Percentiles rank a stretch among this genome's conserved stretches.
phyloP scores from a whole-genome alignment of 2,329 filamentous ascomycete species.

The Fusarium sp. region DNA sequence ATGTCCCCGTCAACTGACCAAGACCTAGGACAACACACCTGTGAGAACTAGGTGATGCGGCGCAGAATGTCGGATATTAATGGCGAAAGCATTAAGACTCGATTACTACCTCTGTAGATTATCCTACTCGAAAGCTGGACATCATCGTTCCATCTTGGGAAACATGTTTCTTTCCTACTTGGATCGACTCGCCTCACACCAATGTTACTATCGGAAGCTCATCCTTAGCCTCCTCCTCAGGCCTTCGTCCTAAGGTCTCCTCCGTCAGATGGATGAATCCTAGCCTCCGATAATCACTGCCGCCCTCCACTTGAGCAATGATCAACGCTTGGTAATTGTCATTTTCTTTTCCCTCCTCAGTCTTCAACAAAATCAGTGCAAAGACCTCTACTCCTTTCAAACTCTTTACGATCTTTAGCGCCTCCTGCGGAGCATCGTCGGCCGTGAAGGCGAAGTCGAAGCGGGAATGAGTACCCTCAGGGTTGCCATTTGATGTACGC shows the following conservation, averaged over 20 bases:
- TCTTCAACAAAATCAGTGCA: background rate
- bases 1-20: too few species aligned
- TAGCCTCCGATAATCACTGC: constrained; percentile 2
- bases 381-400: constrained; percentile 1
- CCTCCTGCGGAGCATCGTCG: background rate
- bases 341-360: fast-evolving
- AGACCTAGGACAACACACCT: too few species aligned
- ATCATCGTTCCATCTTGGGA: too few species aligned
- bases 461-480: background rate
- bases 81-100: too few species aligned
- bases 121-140: too few species aligned
- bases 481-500: background rate
- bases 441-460: constrained; percentile 5
- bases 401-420: background rate
- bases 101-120: too few species aligned
- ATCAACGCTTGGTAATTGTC: background rate
- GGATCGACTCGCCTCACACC: background rate
- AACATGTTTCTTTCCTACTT: too few species aligned
- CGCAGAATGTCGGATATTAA: too few species aligned
- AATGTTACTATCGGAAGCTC: constrained; percentile 1
- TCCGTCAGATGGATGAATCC: background rate
- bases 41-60: too few species aligned
- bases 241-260: background rate
- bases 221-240: background rate
- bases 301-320: background rate